Conservation (phyloP, 176 grass and related monocot genomes). For the Olyra latifolia region DNA sequence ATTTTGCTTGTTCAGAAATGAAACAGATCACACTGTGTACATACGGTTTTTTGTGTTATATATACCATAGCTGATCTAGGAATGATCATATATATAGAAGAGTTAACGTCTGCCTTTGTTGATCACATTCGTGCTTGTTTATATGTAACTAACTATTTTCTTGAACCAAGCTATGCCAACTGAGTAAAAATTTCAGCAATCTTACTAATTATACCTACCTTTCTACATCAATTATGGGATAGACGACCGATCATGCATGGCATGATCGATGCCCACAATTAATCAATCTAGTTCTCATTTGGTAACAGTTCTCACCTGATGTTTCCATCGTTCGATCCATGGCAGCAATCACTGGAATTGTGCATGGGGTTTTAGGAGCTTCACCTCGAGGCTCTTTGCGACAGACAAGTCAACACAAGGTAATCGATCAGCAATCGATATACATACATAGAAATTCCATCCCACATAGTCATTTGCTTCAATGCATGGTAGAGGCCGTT, state of each 20-base stretch:
- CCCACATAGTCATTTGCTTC: no score
- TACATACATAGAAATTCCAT: no score
- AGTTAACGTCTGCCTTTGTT: not conserved
- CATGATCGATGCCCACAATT: not conserved
- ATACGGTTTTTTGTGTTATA: conserved; percentile 11
- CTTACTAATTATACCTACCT: not conserved
- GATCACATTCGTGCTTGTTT: not conserved
- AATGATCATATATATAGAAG: not conserved
- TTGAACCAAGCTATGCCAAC: not conserved
- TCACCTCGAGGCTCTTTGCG: not conserved
- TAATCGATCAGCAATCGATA: no score
- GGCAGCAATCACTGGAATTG: not conserved
- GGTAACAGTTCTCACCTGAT: not conserved
- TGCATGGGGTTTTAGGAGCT: not conserved
- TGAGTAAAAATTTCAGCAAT: not conserved
- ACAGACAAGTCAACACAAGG: not conserved
- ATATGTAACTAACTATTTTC: not conserved
- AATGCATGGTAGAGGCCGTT: no score
- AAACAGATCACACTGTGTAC: conserved; percentile 15
- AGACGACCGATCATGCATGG: not conserved
- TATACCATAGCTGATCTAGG: conserved; percentile 14
- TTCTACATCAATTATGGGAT: not conserved
- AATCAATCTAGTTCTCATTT: not conserved
- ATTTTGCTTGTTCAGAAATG: conserved; percentile 12
- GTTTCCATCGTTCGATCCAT: not conserved